These are phyloP conservation scores for Micromonas pusilla DNA, from an alignment of 139 green algal species.

Conservation along the genomic window DNA sequence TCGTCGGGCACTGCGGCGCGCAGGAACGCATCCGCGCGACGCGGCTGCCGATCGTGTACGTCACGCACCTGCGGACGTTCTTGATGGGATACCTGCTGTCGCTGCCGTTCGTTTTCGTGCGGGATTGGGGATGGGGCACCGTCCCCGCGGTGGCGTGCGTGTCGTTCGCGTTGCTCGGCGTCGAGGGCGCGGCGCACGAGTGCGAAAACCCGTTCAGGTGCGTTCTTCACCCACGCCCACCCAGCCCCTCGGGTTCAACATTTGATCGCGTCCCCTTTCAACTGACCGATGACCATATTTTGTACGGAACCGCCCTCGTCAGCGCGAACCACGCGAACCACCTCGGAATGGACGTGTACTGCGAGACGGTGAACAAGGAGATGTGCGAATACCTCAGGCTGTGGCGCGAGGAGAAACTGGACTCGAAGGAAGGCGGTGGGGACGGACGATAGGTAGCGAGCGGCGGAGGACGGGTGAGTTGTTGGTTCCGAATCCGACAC, in stretches of 20 bases:
- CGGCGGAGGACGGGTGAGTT: no score
- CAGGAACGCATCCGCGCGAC: slow-evolving; percentile 27
- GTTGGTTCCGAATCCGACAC: no score
- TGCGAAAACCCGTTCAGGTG: slow-evolving; percentile 32
- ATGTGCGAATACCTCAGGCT: neutral
- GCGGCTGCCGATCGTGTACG: slow-evolving; percentile 28
- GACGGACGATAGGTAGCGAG: no score
- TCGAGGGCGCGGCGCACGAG: slow-evolving; percentile 23
- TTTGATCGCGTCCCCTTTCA: no score
- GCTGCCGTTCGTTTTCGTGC: slow-evolving; percentile 28
- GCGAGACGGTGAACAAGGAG: neutral
- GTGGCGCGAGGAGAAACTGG: neutral
- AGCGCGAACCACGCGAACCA: neutral
- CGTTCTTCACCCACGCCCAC: no score
- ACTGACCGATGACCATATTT: no score
- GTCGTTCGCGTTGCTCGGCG: slow-evolving; percentile 14
- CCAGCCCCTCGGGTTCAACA: no score
- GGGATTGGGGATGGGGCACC: slow-evolving; percentile 25
- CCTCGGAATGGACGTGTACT: slow-evolving; percentile 1
- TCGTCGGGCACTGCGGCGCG: slow-evolving; percentile 11
- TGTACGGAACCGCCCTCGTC: no score
- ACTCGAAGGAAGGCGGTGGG: no score
- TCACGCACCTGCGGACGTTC: slow-evolving; percentile 28
- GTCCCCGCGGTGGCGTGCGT: slow-evolving; percentile 17
- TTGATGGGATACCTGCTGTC: slow-evolving; percentile 18